Evolutionary conservation across 2,329 filamentous ascomycete species (phyloP).

Genomic region (Sphaerulina vaccinii): DNA sequence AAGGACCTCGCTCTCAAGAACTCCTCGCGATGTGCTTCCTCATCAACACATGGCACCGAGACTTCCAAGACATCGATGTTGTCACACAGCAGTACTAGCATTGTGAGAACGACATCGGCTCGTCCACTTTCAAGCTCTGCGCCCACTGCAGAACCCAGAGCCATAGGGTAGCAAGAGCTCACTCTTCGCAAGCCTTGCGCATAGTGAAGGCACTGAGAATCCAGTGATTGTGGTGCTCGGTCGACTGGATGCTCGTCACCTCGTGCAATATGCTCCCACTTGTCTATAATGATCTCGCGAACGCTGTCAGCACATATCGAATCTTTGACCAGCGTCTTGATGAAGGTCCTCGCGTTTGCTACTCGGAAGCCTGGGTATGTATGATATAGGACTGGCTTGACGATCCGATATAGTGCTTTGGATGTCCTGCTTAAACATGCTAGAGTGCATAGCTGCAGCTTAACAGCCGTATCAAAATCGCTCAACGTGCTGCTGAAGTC

Average conservation of each 20-base stretch:
- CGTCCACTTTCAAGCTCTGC: conserved; percentile 16
- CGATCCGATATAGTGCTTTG: conserved; percentile 12
- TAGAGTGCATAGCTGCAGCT: conserved; percentile 13
- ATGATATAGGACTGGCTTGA: conserved; percentile 12
- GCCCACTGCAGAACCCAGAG: conserved; percentile 11
- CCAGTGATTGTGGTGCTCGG: conserved; percentile 11
- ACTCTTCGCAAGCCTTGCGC: conserved; percentile 5
- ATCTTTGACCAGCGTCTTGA: conserved; percentile 9
- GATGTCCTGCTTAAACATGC: conserved; percentile 10
- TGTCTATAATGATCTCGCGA: conserved; percentile 13
- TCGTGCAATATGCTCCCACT: conserved; percentile 13
- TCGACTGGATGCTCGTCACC: conserved; percentile 5
- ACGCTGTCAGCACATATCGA: neutral
- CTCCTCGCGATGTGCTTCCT: conserved; percentile 4
- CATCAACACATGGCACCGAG: conserved; percentile 9
- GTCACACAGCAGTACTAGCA: conserved; percentile 10
- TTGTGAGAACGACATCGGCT: conserved; percentile 16
- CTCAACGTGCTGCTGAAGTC: conserved; percentile 7
- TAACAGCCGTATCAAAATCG: conserved; percentile 10
- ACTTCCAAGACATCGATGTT: conserved; percentile 14
- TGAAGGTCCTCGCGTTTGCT: conserved; percentile 13
- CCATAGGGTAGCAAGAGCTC: conserved; percentile 15
- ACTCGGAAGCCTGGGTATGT: conserved; percentile 11
- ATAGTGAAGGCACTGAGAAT: conserved; percentile 14
- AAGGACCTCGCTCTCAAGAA: conserved; percentile 1